phyloP scores from a whole-genome alignment of 2,329 filamentous ascomycete species.

The Ceratocystis alfenasii region DNA sequence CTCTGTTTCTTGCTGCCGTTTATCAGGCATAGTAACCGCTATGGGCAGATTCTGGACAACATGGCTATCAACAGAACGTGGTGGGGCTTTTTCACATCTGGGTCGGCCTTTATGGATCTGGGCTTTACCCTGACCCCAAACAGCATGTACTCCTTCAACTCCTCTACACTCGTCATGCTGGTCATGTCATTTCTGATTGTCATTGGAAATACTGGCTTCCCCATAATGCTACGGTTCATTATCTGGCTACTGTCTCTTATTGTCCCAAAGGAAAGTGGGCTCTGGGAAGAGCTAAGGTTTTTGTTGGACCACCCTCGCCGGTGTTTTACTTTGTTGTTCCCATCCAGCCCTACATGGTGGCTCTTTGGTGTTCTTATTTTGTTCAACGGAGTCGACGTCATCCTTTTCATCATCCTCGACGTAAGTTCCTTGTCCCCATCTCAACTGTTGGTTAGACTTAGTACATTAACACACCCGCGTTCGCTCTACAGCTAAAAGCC shows the following conservation, averaged over 20 bases:
- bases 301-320: conserved; percentile 87
- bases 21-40: conserved; percentile 55
- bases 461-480: conserved; percentile 18
- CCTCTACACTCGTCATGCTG: conserved; percentile 61
- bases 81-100: conserved; percentile 88
- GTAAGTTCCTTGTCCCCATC: conserved; percentile 37
- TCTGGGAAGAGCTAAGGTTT: conserved; percentile 86
- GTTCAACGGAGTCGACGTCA: conserved; percentile 71
- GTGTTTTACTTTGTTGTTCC: conserved; percentile 92
- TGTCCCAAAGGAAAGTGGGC: conserved; percentile 50
- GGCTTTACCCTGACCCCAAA: conserved; percentile 85
- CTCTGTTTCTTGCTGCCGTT: conserved; percentile 65
- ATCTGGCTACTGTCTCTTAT: conserved; percentile 71
- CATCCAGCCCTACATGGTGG: conserved; percentile 87
- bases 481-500: conserved; percentile 51
- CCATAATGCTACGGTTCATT: conserved; percentile 82
- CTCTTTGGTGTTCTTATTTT: conserved; percentile 73
- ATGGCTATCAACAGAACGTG: conserved; percentile 57
- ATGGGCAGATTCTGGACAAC: conserved; percentile 50
- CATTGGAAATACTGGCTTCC: conserved; percentile 90
- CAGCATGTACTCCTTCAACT: conserved; percentile 84
- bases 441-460: neutral
- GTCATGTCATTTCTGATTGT: conserved; percentile 77
- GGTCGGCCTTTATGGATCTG: conserved; percentile 87
- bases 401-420: conserved; percentile 89